Conservation (phyloP, 2,329 filamentous ascomycete species). For the Blastomyces parvus region DNA sequence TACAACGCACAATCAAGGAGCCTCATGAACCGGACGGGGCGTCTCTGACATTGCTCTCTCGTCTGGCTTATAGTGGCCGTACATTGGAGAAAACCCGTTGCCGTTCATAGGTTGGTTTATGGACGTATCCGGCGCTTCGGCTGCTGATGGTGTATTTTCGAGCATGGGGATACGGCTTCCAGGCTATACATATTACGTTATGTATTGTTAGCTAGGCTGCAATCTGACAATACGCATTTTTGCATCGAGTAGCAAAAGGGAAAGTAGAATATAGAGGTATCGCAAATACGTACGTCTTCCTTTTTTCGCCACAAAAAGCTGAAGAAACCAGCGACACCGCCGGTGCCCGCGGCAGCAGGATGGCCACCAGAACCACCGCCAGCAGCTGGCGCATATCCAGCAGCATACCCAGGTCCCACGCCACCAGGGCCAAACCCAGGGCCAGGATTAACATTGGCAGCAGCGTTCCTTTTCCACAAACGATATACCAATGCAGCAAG, state of each 20-base stretch:
- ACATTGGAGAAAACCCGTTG: not conserved
- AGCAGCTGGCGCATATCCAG: not conserved
- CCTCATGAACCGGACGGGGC: not conserved
- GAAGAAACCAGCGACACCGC: not conserved
- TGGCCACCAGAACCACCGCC: not conserved
- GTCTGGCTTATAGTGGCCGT: not conserved
- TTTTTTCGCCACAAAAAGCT: not conserved
- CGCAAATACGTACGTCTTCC: not conserved
- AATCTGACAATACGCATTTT: no score
- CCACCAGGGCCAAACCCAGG: not conserved
- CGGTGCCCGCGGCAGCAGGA: not conserved
- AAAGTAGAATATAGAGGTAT: no score
- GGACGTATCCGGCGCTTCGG: not conserved
- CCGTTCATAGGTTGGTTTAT: not conserved
- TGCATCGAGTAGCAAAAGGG: no score
- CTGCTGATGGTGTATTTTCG: not conserved
- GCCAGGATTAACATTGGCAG: not conserved
- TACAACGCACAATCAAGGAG: not conserved
- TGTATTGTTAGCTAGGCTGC: not conserved
- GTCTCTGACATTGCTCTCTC: not conserved
- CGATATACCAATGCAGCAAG: not conserved
- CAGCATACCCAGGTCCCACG: not conserved
- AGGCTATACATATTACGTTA: not conserved
- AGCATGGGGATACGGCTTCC: not conserved
- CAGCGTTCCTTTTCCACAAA: not conserved